Evolutionary conservation across 2,329 filamentous ascomycete genomes (phyloP).

Genomic region (Colletotrichum theobromicola): DNA sequence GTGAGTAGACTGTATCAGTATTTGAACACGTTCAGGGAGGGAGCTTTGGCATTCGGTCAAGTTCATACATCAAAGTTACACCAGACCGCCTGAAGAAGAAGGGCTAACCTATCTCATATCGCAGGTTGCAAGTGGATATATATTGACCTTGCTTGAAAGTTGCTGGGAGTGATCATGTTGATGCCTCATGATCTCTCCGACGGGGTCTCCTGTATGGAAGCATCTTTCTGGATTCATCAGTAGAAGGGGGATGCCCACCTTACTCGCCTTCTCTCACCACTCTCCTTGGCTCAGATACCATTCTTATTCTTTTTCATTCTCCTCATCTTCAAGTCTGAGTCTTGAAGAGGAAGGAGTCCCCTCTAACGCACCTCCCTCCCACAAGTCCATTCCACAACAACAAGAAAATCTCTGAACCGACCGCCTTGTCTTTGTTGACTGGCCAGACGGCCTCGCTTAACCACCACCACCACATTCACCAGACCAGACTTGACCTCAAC

Average conservation of each 20-base stretch:
- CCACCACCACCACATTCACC: background rate
- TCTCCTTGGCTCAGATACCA: background rate
- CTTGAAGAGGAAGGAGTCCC: background rate
- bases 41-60: background rate
- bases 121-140: background rate
- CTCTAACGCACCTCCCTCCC: background rate
- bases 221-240: background rate
- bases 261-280: background rate
- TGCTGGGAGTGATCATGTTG: background rate
- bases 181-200: background rate
- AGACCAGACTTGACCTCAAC: background rate
- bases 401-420: background rate
- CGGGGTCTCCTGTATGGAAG: accelerated
- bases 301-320: background rate
- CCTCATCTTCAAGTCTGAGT: background rate
- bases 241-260: background rate
- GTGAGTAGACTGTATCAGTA: background rate
- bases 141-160: background rate
- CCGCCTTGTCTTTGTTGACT: background rate
- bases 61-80: background rate
- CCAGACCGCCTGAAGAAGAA: background rate
- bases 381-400: background rate
- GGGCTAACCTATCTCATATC: accelerated
- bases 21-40: accelerated
- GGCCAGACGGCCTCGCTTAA: background rate